These are phyloP conservation scores for Mycena galericulata DNA, from an alignment of 768 basidiomycete species.

Conservation along the genomic window DNA sequence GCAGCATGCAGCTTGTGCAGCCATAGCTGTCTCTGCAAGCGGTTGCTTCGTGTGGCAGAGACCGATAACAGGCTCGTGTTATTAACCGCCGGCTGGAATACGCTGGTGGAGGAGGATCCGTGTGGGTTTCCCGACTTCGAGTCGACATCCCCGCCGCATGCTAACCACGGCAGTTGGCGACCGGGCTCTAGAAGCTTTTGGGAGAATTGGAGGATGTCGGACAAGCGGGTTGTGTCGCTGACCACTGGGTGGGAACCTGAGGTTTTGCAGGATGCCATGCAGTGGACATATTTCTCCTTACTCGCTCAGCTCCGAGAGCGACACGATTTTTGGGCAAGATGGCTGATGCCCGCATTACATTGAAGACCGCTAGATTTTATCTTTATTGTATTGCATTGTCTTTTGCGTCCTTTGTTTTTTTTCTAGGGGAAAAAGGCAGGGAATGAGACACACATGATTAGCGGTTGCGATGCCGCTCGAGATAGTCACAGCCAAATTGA, in stretches of 20 bases:
- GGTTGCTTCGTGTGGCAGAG: background rate
- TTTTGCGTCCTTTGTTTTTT: too few species aligned
- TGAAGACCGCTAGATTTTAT: too few species aligned
- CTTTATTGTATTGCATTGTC: too few species aligned
- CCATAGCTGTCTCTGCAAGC: slow-evolving; percentile 12
- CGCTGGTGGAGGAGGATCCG: background rate
- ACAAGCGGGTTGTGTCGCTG: slow-evolving; percentile 20
- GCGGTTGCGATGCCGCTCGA: too few species aligned
- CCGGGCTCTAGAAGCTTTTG: slow-evolving; percentile 10
- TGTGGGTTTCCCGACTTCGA: background rate
- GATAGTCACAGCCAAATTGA: too few species aligned
- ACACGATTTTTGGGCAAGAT: slow-evolving; percentile 16
- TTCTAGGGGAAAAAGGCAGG: too few species aligned
- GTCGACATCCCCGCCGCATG: background rate
- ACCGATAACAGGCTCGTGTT: slow-evolving; percentile 17
- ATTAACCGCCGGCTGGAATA: slow-evolving; percentile 19
- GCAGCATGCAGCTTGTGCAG: slow-evolving; percentile 10
- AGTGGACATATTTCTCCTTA: slow-evolving; percentile 2
- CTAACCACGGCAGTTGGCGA: slow-evolving; percentile 9
- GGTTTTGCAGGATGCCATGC: background rate
- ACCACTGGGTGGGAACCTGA: slow-evolving; percentile 24
- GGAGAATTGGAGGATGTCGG: slow-evolving; percentile 25
- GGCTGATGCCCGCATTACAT: slow-evolving; percentile 7
- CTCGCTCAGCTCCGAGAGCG: background rate
- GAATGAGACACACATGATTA: too few species aligned